Conservation (phyloP, 768 basidiomycete species). For the Psilocybe cyanescens region DNA sequence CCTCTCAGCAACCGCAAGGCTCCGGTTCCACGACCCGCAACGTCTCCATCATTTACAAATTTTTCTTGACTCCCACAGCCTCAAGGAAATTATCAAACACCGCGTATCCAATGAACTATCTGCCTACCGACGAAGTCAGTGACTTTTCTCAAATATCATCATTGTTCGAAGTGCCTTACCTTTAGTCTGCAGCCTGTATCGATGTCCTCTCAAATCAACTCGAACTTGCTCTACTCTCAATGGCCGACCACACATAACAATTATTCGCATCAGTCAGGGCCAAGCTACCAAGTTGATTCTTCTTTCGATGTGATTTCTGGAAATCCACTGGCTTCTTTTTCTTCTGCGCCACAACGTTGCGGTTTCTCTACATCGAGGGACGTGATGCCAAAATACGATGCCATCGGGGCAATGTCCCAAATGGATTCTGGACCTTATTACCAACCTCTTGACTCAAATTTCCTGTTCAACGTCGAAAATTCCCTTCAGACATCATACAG, state of each 20-base stretch:
- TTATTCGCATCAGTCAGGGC: background rate
- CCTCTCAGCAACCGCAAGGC: constrained; percentile 2
- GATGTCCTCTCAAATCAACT: background rate
- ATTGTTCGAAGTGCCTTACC: background rate
- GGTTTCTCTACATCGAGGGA: constrained; percentile 1
- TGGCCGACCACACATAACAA: background rate
- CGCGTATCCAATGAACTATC: background rate
- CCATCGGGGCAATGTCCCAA: constrained; percentile 3
- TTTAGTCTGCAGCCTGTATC: background rate
- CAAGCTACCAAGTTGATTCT: constrained; percentile 8
- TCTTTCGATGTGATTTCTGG: background rate
- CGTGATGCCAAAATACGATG: constrained; percentile 7
- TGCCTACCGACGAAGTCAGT: background rate
- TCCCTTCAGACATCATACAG: constrained; percentile 2
- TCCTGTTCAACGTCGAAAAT: background rate
- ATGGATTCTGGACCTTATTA: constrained; percentile 12
- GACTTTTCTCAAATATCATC: background rate
- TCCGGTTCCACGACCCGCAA: background rate
- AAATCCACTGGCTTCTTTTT: background rate
- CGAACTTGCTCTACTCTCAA: constrained; percentile 1
- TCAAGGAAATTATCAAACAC: background rate
- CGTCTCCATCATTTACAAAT: constrained; percentile 29
- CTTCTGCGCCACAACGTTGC: constrained; percentile 8
- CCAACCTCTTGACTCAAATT: constrained; percentile 1
- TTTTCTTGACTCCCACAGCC: constrained; percentile 6